Conservation (phyloP, 768 basidiomycete species). For the Pisolithus orientalis region DNA sequence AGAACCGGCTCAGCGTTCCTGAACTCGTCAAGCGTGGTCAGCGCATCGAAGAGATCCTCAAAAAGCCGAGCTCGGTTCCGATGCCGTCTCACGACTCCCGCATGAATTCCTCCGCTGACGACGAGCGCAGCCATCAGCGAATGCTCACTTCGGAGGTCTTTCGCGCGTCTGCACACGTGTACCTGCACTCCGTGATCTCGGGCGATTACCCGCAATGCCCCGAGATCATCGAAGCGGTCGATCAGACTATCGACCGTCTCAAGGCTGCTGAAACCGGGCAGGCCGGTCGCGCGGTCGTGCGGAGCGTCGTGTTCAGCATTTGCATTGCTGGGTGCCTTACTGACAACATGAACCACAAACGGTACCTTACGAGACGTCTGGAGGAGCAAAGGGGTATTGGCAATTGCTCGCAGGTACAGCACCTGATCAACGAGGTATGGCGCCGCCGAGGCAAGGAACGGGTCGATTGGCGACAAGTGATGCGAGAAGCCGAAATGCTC, state of each 20-base stretch:
- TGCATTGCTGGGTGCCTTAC: constrained; percentile 70
- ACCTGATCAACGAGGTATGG: constrained; percentile 59
- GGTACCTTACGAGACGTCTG: constrained; percentile 40
- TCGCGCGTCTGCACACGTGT: constrained; percentile 67
- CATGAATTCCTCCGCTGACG: constrained; percentile 7
- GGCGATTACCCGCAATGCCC: constrained; percentile 61
- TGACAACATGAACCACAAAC: constrained; percentile 38
- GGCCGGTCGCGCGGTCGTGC: constrained; percentile 50
- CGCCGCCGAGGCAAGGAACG: constrained; percentile 30
- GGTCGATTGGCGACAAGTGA: constrained; percentile 58
- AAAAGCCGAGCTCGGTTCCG: constrained; percentile 10
- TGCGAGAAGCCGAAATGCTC: constrained; percentile 46
- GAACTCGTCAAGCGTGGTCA: constrained; percentile 50
- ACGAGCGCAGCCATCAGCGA: constrained; percentile 29
- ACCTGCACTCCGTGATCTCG: constrained; percentile 71
- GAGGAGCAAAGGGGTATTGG: constrained; percentile 56
- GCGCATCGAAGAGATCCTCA: constrained; percentile 41
- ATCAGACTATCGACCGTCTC: constrained; percentile 47
- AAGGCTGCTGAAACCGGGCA: constrained; percentile 29
- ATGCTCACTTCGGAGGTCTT: constrained; percentile 54
- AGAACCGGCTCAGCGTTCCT: constrained; percentile 50
- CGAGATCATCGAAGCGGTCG: constrained; percentile 53
- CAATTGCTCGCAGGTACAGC: constrained; percentile 52
- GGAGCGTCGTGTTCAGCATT: constrained; percentile 75
- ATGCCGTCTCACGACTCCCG: constrained; percentile 9